Percentiles rank a stretch among this genome's conserved stretches.
phyloP scores from a whole-genome alignment of 2,329 filamentous ascomycete species.

The Hymenotorrendiella dingleyae region DNA sequence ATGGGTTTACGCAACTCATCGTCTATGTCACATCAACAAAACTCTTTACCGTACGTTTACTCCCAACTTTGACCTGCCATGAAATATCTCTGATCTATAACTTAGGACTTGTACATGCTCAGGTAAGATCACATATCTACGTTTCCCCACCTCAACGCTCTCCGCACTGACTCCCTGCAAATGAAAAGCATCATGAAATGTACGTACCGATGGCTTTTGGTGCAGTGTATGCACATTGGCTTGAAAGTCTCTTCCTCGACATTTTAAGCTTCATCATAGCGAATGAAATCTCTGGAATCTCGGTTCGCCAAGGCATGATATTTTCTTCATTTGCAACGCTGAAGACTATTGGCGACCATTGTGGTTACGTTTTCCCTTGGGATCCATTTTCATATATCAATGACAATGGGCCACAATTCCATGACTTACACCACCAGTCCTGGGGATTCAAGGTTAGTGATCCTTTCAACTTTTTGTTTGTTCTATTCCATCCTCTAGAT shows the following conservation, averaged over 20 bases:
- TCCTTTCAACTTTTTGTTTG: neutral
- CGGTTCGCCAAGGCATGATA: conserved; percentile 9
- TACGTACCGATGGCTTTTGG: neutral
- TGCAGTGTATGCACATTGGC: conserved; percentile 3
- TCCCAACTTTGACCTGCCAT: no score
- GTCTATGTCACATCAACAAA: neutral
- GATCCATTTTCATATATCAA: conserved; percentile 6
- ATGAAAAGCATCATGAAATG: neutral
- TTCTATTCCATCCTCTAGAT: neutral
- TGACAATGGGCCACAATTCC: conserved; percentile 4
- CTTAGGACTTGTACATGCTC: neutral
- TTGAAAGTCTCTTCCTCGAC: conserved; percentile 6
- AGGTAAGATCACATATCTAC: no score
- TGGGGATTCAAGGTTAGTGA: conserved; percentile 8
- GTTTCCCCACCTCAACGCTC: no score
- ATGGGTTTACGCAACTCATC: neutral
- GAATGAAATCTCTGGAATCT: conserved; percentile 3
- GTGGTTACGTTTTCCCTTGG: conserved; percentile 6
- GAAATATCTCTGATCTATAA: no score
- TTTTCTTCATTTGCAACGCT: conserved; percentile 2
- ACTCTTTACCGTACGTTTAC: neutral
- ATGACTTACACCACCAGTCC: conserved; percentile 10
- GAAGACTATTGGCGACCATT: conserved; percentile 9
- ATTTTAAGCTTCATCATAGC: conserved; percentile 5
- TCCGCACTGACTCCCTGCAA: neutral